A percentile compares a stretch with the other conserved stretches of the same genome.
phyloP scores from a whole-genome alignment of 441 rosid species.

The Bocquillonia castaneifolia region DNA sequence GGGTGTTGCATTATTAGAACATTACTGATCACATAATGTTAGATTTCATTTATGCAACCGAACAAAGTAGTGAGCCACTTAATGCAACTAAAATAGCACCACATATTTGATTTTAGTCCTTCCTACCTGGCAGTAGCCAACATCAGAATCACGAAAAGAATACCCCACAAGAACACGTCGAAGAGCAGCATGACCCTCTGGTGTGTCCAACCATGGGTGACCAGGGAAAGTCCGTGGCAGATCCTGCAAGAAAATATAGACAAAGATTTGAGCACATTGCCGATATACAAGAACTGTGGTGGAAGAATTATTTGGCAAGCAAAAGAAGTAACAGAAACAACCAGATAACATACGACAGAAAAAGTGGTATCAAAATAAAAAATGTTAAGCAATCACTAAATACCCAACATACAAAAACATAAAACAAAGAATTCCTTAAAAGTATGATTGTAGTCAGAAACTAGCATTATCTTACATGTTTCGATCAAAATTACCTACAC shows the following conservation, averaged over 20 bases:
- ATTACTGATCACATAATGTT: not conserved
- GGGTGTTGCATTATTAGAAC: not conserved
- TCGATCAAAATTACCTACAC: not conserved
- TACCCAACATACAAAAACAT: not conserved
- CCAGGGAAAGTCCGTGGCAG: constrained; percentile 96
- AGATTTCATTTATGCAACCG: not conserved
- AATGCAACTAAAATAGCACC: not conserved
- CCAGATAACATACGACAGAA: constrained; percentile 6
- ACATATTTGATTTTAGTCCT: not conserved
- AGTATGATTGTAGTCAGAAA: not conserved
- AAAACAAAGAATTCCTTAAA: constrained; percentile 1
- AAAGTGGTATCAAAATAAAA: not conserved
- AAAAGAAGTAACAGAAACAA: not conserved
- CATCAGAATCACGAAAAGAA: constrained; percentile 97
- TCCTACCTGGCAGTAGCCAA: constrained; percentile 95
- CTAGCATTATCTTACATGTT: not conserved
- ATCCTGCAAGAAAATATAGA: constrained; percentile 50
- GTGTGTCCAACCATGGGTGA: constrained; percentile 97
- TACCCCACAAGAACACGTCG: constrained; percentile 90
- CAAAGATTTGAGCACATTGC: constrained; percentile 6
- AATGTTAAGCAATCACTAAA: not conserved
- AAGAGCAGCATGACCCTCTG: constrained; percentile 87
- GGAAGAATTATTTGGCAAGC: not conserved
- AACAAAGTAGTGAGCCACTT: not conserved
- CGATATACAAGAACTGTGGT: too few species aligned